Evolutionary conservation across 768 basidiomycete genomes (phyloP).

Genomic region (Tulasnella sp.): DNA sequence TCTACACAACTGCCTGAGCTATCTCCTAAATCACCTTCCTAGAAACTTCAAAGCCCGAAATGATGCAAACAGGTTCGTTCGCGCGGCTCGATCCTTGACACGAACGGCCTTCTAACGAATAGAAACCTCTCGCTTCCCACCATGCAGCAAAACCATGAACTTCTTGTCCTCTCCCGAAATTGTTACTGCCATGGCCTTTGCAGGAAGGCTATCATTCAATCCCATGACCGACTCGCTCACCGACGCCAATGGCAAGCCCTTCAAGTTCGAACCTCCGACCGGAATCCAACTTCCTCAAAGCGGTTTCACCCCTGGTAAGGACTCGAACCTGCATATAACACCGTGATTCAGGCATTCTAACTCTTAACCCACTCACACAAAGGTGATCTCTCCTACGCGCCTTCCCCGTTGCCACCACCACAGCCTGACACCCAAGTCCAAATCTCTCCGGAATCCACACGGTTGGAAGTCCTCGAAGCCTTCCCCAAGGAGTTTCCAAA

Average conservation of each 20-base stretch:
- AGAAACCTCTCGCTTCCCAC: not conserved
- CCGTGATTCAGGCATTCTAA: not conserved
- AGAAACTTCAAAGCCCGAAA: conserved; percentile 92
- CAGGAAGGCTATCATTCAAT: conserved; percentile 91
- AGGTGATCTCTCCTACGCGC: conserved; percentile 70
- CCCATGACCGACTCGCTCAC: conserved; percentile 76
- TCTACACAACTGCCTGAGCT: not conserved
- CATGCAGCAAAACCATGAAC: conserved; percentile 63
- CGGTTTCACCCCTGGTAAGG: conserved; percentile 75
- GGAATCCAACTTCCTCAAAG: conserved; percentile 81
- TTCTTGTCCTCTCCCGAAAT: conserved; percentile 97
- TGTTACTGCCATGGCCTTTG: conserved; percentile 97
- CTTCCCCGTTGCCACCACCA: conserved; percentile 70
- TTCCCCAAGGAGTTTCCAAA: conserved; percentile 79
- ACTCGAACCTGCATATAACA: conserved; percentile 39
- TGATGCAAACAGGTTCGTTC: conserved; percentile 82
- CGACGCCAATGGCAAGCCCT: conserved; percentile 70
- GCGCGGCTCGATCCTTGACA: not conserved
- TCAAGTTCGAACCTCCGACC: conserved; percentile 82
- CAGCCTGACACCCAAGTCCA: conserved; percentile 74
- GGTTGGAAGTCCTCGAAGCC: conserved; percentile 84
- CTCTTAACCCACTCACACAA: not conserved
- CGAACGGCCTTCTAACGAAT: not conserved
- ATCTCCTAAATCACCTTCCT: conserved; percentile 28
- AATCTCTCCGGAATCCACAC: conserved; percentile 76